Conservation (phyloP, 75 land plant genomes). For the Isoetes taiwanensis region DNA sequence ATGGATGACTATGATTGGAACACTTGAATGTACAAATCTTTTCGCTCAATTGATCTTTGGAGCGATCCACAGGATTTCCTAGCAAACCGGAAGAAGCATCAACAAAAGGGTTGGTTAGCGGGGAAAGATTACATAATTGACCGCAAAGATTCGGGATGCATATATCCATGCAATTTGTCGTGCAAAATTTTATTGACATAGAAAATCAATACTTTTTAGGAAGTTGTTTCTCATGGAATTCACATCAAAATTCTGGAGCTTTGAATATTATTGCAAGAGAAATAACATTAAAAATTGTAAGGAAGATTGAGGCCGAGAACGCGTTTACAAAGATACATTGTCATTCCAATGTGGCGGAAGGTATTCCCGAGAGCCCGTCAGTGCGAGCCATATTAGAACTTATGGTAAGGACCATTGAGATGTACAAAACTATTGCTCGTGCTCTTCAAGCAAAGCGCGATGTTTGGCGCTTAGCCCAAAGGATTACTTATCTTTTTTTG, state of each 20-base stretch:
- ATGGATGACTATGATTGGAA: background rate
- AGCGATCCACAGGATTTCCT: background rate
- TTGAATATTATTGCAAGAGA: background rate
- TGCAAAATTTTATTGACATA: background rate
- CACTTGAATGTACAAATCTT: conserved; percentile 4
- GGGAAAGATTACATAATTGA: background rate
- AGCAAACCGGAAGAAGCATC: background rate
- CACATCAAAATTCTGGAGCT: background rate
- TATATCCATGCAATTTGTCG: conserved; percentile 1
- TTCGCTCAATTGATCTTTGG: background rate
- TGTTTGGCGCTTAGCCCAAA: background rate
- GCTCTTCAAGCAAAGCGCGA: background rate
- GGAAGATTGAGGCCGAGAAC: background rate
- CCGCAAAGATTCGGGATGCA: background rate
- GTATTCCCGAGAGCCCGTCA: background rate
- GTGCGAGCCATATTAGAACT: background rate
- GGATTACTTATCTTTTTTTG: background rate
- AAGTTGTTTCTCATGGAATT: background rate
- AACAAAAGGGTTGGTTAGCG: background rate
- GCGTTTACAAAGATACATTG: background rate
- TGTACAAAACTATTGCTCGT: background rate
- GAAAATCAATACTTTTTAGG: conserved; percentile 2
- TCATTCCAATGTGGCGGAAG: conserved; percentile 5
- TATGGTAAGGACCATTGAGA: background rate
- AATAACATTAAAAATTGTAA: background rate